phyloP scores from a whole-genome alignment of 2,329 filamentous ascomycete species.

The Aspergillus pseudonomiae region DNA sequence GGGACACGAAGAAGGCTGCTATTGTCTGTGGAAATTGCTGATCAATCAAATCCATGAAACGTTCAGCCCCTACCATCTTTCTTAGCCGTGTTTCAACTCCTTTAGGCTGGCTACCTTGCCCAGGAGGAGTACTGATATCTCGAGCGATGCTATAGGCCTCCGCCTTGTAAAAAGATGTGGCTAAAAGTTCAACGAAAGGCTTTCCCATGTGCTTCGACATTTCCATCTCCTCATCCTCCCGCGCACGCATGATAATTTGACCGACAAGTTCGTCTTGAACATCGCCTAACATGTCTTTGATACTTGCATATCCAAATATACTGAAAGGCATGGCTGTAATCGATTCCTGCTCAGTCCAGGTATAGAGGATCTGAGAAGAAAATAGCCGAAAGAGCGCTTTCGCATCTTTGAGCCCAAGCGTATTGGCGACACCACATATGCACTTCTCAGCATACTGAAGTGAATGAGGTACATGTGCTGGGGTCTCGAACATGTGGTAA shows the following conservation, averaged over 20 bases:
- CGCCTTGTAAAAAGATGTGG: constrained; percentile 72
- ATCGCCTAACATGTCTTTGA: constrained; percentile 70
- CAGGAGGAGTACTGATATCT: constrained; percentile 61
- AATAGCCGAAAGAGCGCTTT: constrained; percentile 80
- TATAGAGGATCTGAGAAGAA: constrained; percentile 84
- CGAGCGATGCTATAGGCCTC: constrained; percentile 83
- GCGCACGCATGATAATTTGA: constrained; percentile 79
- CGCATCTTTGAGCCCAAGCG: constrained; percentile 66
- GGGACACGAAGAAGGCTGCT: constrained; percentile 72
- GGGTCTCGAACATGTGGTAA: constrained; percentile 92
- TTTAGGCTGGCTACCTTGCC: constrained; percentile 49
- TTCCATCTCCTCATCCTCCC: constrained; percentile 63
- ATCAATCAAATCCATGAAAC: constrained; percentile 65
- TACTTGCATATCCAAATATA: constrained; percentile 77
- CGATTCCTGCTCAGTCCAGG: constrained; percentile 73
- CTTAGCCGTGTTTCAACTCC: constrained; percentile 68
- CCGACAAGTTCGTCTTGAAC: constrained; percentile 77
- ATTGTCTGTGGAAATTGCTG: constrained; percentile 76
- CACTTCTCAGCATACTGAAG: constrained; percentile 73
- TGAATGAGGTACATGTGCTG: constrained; percentile 69
- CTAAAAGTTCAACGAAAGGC: constrained; percentile 61
- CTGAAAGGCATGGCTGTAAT: constrained; percentile 76
- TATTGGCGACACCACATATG: constrained; percentile 65
- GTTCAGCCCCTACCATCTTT: constrained; percentile 68
- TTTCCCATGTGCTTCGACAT: constrained; percentile 62